A percentile compares a stretch with the other conserved stretches of the same genome.
These are phyloP conservation scores for Sarocladium oryzae DNA, from an alignment of 2,329 filamentous ascomycete species.

Conservation along the genomic window DNA sequence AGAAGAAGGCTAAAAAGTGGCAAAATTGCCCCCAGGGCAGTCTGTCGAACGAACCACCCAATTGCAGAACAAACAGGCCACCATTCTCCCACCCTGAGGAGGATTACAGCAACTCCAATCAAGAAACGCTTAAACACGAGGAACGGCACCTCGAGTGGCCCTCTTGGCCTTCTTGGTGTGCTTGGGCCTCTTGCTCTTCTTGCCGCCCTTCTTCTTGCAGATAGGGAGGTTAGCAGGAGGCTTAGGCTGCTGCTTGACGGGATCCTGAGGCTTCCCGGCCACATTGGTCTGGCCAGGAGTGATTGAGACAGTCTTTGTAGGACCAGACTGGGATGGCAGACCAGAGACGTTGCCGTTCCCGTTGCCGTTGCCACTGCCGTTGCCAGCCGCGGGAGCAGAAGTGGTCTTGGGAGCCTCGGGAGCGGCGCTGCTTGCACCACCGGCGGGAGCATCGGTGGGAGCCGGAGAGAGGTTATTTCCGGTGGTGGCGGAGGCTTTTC, in stretches of 20 bases:
- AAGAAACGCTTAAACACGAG: background rate
- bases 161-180: constrained; percentile 3
- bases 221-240: background rate
- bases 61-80: background rate
- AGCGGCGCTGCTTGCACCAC: background rate
- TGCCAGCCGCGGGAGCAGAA: background rate
- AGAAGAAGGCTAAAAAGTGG: background rate
- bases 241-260: background rate
- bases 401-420: background rate
- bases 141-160: background rate
- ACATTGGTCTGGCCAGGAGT: background rate
- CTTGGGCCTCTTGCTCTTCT: constrained; percentile 1
- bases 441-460: background rate
- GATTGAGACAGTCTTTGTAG: background rate
- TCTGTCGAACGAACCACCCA: background rate
- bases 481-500: background rate
- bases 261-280: background rate
- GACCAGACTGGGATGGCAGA: background rate
- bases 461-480: background rate
- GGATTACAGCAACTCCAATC: background rate
- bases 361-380: too few species aligned
- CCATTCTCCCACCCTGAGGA: too few species aligned
- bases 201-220: constrained; percentile 1
- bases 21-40: background rate
- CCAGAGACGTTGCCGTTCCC: background rate